Evolutionary conservation across 2,329 filamentous ascomycete species (phyloP), one percentile per base, ranked within the genome.

Genomic region (Orbilia ellipsospora): DNA sequence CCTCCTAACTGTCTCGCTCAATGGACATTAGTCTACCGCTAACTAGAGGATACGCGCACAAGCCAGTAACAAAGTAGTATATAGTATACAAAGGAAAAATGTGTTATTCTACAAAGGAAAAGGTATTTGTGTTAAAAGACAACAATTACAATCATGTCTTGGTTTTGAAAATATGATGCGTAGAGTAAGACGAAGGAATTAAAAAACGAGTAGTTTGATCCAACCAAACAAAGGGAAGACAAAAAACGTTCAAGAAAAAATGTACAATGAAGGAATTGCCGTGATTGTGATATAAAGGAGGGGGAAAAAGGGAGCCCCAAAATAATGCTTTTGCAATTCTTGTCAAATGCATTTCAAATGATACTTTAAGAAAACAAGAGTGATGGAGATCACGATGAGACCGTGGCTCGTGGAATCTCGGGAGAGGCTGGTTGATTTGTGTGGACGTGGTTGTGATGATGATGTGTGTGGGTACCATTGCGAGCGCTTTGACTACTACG

Each of bases 401-500:
- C 63, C 18, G 57, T 74, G 18, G 70, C 63, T 23, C 70, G 63
- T 54, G 70, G 70, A 12, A 68, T 52, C 36, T 74, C 70, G 2
- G 70, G 70, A 13, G 70, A 74, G 12, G 70, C 62, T 51, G 69
- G 69, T 54, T 74, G 70, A 7, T 59, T 52, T n/a, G 64, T 52
- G 52, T 44, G 18, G 15, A 64, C 57, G 56, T 57, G 65, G 50
- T 74, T 63, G 36, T 57, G 60, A 31, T 63, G 70, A 45, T 72
- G 66, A 36, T 7, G 20, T 13, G 52, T 44, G 26, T 51, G 51
- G 26, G 40, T 23, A 36, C 65, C 60, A 20, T 63, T 60, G 85
- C 72, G 84, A 82, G 78, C 84, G 84, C 81, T 84, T 86, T 57
- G 83, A 80, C 56, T 83, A 82, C 73, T 83, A 84, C 78, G 77